A percentile compares a stretch with the other conserved stretches of the same genome.
phyloP scores from a whole-genome alignment of 805 yeast genomes.

The Metschnikowia gruessii region DNA sequence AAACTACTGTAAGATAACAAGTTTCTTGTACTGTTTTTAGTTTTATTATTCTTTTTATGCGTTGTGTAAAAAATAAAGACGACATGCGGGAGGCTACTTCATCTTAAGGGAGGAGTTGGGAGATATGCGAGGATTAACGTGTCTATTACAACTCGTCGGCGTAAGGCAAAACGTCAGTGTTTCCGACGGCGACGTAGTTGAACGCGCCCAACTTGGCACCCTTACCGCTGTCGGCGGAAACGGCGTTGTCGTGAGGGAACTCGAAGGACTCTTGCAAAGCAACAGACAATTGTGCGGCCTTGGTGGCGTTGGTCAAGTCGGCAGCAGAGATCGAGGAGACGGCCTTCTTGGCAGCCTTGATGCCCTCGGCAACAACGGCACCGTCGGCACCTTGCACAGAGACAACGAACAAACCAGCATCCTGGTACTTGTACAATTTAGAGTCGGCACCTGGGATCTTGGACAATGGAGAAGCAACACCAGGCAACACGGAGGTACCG shows the following conservation, averaged over 20 bases:
- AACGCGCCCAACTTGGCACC: conserved; percentile 48
- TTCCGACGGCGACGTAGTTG: conserved; percentile 89
- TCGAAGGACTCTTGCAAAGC: conserved; percentile 42
- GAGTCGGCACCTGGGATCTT: conserved; percentile 48
- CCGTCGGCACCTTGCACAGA: conserved; percentile 60
- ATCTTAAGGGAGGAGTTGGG: conserved; percentile 4
- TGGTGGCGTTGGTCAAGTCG: conserved; percentile 53
- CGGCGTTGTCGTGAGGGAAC: conserved; percentile 29
- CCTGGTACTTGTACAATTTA: conserved; percentile 62
- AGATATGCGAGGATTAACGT: conserved; percentile 12
- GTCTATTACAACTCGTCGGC: conserved; percentile 73
- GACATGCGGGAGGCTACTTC: conserved; percentile 10
- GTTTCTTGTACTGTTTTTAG: background rate
- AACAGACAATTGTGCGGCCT: conserved; percentile 40
- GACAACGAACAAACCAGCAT: conserved; percentile 77
- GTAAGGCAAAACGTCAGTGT: conserved; percentile 80
- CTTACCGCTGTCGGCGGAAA: conserved; percentile 35
- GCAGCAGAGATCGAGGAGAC: conserved; percentile 38
- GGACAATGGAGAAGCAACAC: conserved; percentile 50
- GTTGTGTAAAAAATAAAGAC: conserved; percentile 6
- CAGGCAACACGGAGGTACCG: conserved; percentile 56
- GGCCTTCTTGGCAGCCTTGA: conserved; percentile 54
- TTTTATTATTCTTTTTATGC: conserved; percentile 6
- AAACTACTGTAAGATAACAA: background rate
- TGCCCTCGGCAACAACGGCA: conserved; percentile 54